Percentiles rank a stretch among this genome's conserved stretches.
Conservation (phyloP, 2,329 filamentous ascomycete genomes). For the Clonostachys byssicola region DNA sequence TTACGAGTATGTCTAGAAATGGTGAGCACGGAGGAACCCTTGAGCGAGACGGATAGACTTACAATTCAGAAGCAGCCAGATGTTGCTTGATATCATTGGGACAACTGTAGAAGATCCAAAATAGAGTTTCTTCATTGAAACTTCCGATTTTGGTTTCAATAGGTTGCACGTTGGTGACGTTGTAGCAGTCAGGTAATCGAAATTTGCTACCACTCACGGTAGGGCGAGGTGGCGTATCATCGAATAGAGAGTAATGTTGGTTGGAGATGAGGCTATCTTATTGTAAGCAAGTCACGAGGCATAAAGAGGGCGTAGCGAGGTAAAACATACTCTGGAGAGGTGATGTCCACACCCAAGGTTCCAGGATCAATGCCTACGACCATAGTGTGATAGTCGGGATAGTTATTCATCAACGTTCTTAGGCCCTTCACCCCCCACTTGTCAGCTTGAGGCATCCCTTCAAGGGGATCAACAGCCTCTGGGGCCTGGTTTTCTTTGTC, state of each 20-base stretch:
- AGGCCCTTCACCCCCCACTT: constrained; percentile 64
- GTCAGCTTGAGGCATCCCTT: constrained; percentile 57
- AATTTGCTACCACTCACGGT: constrained; percentile 46
- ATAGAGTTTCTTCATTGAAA: constrained; percentile 65
- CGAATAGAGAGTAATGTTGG: constrained; percentile 58
- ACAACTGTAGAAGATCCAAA: constrained; percentile 68
- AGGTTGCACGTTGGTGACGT: constrained; percentile 61
- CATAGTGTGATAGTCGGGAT: constrained; percentile 58
- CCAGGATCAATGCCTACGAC: constrained; percentile 56
- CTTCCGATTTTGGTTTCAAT: constrained; percentile 62
- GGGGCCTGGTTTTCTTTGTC: constrained; percentile 30
- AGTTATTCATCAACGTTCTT: constrained; percentile 59
- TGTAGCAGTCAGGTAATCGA: constrained; percentile 61
- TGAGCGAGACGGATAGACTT: constrained; percentile 15
- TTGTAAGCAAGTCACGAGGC: not conserved
- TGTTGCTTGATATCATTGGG: constrained; percentile 60
- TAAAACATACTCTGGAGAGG: constrained; percentile 48
- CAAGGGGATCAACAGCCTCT: constrained; percentile 52
- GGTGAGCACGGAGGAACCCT: constrained; percentile 1
- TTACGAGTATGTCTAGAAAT: constrained; percentile 51
- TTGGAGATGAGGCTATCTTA: constrained; percentile 47
- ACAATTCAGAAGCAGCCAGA: constrained; percentile 61
- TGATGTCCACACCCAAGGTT: constrained; percentile 53
- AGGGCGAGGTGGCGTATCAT: constrained; percentile 54
- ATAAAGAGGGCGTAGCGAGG: not conserved